Base-by-base conservation (phyloP, 1,284 basidiomycete species). In the Stygiomarasmius scandens region DNA sequence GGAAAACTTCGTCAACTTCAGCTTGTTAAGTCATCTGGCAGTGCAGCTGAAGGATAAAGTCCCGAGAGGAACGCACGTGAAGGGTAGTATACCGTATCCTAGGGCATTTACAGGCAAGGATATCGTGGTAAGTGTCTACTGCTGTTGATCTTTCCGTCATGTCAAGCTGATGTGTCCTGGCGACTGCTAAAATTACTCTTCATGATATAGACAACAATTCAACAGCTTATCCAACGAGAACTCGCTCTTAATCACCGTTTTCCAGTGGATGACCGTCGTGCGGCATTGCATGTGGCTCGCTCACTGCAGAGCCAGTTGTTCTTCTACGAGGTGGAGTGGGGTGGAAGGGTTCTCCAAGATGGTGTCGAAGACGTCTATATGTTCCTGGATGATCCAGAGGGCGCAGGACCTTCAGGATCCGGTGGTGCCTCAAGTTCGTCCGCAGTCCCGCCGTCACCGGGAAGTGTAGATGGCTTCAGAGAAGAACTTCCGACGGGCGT, bases 291-390 rank as follows among this genome's bases (percentile, higher is more conserved):
- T 64, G 88, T 97, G 12, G 96, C 95, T 0, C 87, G 93, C 20
- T 92, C 91, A 60, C 78, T 99, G 36, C 95, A 98, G 66, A 89
- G 85, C 61, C 93, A 96, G 70, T 82, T 98, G 4, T 97, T 96
- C 80, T 95, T 98, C 71, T 94, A 96, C 70, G 96, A 98, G 71
- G 96, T 98, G 8, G 96, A 98, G 70, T 97, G 95, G 93, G 94
- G 92, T 34, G 87, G 88, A 55, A 86, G 88, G 23, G 80, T 88
- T 1, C 74, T 98, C 47, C 87, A 90, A 58, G 96, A 98, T 67
- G 90, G 93, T 5, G 90, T 95, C 2, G 95, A 97, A 65, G 94
- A 97, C 64, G 95, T 98, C 3, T 98, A 95, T 74, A 94, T 93
- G 83, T 98, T 99, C 76, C 80, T 95, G 71, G 94, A 95, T 61